A percentile compares a stretch with the other conserved stretches of the same genome.
These are phyloP conservation scores for Tylopilus vinaceipallidus DNA, from an alignment of 768 basidiomycete species.

Conservation along the genomic window DNA sequence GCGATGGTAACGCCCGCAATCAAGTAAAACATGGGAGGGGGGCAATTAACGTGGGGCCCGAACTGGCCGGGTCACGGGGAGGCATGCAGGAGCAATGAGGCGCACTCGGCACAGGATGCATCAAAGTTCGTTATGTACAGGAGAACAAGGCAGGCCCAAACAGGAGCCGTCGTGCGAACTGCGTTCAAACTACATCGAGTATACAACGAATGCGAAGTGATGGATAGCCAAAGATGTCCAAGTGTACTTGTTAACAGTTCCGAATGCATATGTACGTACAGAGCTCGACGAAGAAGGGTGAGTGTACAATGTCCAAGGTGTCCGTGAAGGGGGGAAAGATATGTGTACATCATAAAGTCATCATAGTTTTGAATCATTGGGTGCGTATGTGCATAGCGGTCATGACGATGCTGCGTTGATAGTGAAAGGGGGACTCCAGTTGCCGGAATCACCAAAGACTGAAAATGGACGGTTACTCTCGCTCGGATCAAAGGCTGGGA, in stretches of 20 bases:
- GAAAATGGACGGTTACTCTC: not conserved
- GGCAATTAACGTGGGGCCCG: not conserved
- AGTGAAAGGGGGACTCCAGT: conserved; percentile 44
- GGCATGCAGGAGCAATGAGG: not conserved
- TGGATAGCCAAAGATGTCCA: conserved; percentile 4
- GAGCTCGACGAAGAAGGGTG: conserved; percentile 2
- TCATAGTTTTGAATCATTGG: conserved; percentile 7
- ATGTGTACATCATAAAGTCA: conserved; percentile 17
- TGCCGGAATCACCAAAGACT: conserved; percentile 58
- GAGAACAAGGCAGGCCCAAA: not conserved
- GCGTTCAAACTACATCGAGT: conserved; percentile 4
- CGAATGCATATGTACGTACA: not conserved
- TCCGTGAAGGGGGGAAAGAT: conserved; percentile 2
- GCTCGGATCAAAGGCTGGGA: not conserved
- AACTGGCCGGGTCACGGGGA: not conserved
- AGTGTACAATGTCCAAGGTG: conserved; percentile 9
- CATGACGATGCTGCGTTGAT: conserved; percentile 32
- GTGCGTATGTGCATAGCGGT: conserved; percentile 4
- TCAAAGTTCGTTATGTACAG: not conserved
- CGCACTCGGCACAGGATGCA: not conserved
- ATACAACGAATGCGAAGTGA: conserved; percentile 7
- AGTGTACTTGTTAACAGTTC: not conserved
- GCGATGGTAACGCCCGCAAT: conserved; percentile 8
- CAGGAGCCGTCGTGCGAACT: too few relatives aligned
- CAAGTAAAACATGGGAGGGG: conserved; percentile 15